phyloP scores from a whole-genome alignment of 352 stramenopile species.

The Phytophthora megakarya region DNA sequence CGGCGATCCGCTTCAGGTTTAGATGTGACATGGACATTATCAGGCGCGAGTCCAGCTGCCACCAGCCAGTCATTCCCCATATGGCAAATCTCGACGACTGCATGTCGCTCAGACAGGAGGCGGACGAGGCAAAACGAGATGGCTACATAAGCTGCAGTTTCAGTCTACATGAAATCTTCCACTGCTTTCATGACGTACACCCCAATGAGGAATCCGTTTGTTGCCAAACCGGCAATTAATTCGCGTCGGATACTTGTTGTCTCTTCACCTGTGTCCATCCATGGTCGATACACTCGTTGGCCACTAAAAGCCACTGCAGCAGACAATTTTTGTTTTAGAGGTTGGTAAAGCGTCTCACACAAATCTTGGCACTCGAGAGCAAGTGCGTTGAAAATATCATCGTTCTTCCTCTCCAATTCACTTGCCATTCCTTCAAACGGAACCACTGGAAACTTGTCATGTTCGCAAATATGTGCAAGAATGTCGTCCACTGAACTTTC shows the following conservation, averaged over 20 bases:
- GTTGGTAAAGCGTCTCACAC: slow-evolving; percentile 43
- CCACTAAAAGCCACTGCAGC: slow-evolving; percentile 28
- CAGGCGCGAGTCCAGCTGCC: slow-evolving; percentile 20
- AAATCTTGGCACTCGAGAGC: slow-evolving; percentile 44
- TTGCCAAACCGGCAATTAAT: slow-evolving; percentile 42
- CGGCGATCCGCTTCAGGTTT: slow-evolving; percentile 8
- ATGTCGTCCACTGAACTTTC: slow-evolving; percentile 53
- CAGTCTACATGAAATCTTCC: slow-evolving; percentile 27
- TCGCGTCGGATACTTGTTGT: slow-evolving; percentile 39
- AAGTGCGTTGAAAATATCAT: slow-evolving; percentile 58
- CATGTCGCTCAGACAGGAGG: slow-evolving; percentile 20
- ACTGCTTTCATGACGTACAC: slow-evolving; percentile 44
- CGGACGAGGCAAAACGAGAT: slow-evolving; percentile 8
- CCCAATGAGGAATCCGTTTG: slow-evolving; percentile 43
- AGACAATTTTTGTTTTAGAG: slow-evolving; percentile 37
- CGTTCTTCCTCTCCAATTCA: slow-evolving; percentile 47
- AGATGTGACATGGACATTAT: slow-evolving; percentile 34
- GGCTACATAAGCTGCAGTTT: slow-evolving; percentile 21
- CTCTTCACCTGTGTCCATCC: slow-evolving; percentile 50
- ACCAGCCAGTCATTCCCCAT: slow-evolving; percentile 29
- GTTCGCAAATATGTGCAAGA: slow-evolving; percentile 59
- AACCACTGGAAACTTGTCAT: slow-evolving; percentile 49
- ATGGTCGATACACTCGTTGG: slow-evolving; percentile 44
- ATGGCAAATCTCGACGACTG: slow-evolving; percentile 10
- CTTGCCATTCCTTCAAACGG: slow-evolving; percentile 44